These are phyloP conservation scores for Trichoderma atroviride DNA, from an alignment of 2,329 filamentous ascomycete genomes.

Conservation along the genomic window DNA sequence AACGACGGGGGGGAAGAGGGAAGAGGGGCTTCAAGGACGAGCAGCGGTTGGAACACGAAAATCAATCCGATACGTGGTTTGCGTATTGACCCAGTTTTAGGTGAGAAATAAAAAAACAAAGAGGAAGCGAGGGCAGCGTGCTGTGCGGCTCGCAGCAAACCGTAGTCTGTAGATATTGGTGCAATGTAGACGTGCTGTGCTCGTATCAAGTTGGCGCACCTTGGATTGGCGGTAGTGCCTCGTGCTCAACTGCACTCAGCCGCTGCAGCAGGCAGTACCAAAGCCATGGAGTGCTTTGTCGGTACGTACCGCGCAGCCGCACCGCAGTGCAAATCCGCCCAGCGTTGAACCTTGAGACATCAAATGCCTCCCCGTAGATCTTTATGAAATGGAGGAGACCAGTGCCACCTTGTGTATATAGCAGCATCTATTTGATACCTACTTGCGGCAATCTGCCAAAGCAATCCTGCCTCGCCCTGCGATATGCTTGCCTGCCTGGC, in stretches of 20 bases:
- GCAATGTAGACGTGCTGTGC: not conserved
- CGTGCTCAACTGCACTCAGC: not conserved
- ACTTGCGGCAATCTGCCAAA: no score
- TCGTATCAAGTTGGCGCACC: not conserved
- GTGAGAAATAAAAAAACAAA: not conserved
- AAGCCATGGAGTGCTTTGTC: not conserved
- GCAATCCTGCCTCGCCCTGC: not conserved
- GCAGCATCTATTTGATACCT: not conserved
- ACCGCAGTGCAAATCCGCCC: not conserved
- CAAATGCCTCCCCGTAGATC: not conserved
- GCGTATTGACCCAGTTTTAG: conserved; percentile 15
- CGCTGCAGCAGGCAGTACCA: not conserved
- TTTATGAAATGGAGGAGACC: not conserved
- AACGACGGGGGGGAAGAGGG: conserved; percentile 21
- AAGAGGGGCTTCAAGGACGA: conserved; percentile 18
- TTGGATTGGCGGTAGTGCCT: not conserved
- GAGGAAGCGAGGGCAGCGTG: not conserved
- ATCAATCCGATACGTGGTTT: conserved; percentile 17
- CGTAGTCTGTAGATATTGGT: not conserved
- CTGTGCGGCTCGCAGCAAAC: not conserved
- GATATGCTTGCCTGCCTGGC: not conserved
- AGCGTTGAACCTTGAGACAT: not conserved
- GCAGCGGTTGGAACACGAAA: conserved; percentile 22
- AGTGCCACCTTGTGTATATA: not conserved
- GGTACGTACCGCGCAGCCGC: not conserved